Percentiles rank a stretch among this genome's conserved stretches.
Conservation (phyloP, 345 rosid genomes). For the Balakata baccata region DNA sequence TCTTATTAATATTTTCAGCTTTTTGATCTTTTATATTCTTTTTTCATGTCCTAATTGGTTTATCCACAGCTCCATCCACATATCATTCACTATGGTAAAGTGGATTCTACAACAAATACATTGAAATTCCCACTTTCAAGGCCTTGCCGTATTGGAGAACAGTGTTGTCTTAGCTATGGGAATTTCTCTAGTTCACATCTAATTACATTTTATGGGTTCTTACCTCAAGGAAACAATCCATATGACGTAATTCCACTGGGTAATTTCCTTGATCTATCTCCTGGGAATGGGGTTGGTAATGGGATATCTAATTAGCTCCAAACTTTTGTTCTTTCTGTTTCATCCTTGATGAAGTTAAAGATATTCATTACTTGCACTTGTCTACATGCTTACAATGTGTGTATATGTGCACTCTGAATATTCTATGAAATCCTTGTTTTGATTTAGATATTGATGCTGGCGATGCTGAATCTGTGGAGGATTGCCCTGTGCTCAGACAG, state of each 20-base stretch:
- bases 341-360: neutral
- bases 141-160: constrained; percentile 64
- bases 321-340: neutral
- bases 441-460: constrained; percentile 70
- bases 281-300: neutral
- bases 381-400: neutral
- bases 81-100: constrained; percentile 74
- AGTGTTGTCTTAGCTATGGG: constrained; percentile 89
- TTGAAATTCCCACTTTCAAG: constrained; percentile 77
- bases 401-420: neutral
- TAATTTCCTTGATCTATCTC: constrained; percentile 31
- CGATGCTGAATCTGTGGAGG: constrained; percentile 35
- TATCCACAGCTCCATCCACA: constrained; percentile 64
- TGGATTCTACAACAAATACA: constrained; percentile 54
- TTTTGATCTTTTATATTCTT: neutral
- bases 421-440: constrained; percentile 13
- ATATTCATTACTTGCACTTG: neutral
- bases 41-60: constrained; percentile 5
- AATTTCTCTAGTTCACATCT: constrained; percentile 79
- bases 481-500: constrained; percentile 36
- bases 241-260: constrained; percentile 85
- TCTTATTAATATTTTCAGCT: neutral
- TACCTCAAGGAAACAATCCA: constrained; percentile 73
- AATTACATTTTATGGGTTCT: constrained; percentile 80
- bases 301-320: neutral